These are phyloP conservation scores for Cyberlindnera meyerae DNA, from an alignment of 805 yeast species.

Conservation along the genomic window DNA sequence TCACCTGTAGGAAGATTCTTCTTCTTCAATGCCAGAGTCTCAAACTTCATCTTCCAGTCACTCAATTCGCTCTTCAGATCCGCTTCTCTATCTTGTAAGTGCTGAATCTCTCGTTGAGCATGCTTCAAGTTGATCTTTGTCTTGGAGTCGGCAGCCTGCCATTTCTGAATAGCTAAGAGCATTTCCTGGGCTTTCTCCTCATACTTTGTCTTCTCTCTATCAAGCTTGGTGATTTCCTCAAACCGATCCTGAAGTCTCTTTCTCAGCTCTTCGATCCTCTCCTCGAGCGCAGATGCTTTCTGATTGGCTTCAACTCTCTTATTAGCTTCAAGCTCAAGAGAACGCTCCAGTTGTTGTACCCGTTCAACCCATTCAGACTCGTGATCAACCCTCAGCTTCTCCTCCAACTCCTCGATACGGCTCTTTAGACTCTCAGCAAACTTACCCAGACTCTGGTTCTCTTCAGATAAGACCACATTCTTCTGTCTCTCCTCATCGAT, in stretches of 20 bases:
- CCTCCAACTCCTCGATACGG: slow-evolving; percentile 43
- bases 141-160: slow-evolving; percentile 42
- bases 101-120: slow-evolving; percentile 52
- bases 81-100: slow-evolving; percentile 47
- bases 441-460: slow-evolving; percentile 58
- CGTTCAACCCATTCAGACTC: slow-evolving; percentile 55
- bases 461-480: slow-evolving; percentile 55
- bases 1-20: slow-evolving; percentile 19
- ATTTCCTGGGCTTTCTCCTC: slow-evolving; percentile 46
- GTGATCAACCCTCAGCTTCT: slow-evolving; percentile 46
- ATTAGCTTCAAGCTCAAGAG: slow-evolving; percentile 49
- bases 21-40: slow-evolving; percentile 20
- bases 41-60: slow-evolving; percentile 46
- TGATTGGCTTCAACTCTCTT: no score
- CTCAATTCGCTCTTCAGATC: slow-evolving; percentile 52
- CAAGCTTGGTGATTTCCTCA: slow-evolving; percentile 45
- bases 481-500: slow-evolving; percentile 43
- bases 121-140: slow-evolving; percentile 39
- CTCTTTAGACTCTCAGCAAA: slow-evolving; percentile 45
- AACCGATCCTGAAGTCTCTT: slow-evolving; percentile 47
- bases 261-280: slow-evolving; percentile 51
- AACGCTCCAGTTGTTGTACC: slow-evolving; percentile 46
- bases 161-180: slow-evolving; percentile 37
- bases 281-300: no score
- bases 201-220: slow-evolving; percentile 53